Conservation (phyloP, 2,329 filamentous ascomycete species). For the Aspergillus tamarii region DNA sequence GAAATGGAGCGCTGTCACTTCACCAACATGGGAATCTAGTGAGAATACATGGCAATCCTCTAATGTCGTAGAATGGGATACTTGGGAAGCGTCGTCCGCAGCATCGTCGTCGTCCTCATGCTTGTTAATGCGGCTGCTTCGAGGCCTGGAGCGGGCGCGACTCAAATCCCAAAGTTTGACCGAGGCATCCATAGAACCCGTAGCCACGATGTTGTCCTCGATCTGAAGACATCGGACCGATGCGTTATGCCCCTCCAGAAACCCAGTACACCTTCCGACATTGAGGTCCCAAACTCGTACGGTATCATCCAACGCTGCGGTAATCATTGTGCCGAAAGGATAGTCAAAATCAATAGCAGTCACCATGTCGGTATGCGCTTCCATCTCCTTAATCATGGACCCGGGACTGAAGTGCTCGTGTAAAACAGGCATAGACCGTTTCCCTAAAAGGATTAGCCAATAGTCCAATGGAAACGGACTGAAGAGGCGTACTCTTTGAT, state of each 20-base stretch:
- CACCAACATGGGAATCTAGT: slow-evolving; percentile 86
- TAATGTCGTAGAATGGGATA: slow-evolving; percentile 74
- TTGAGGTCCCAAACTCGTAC: slow-evolving; percentile 97
- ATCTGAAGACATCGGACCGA: slow-evolving; percentile 92
- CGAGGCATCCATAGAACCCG: slow-evolving; percentile 91
- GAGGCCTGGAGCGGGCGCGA: slow-evolving; percentile 78
- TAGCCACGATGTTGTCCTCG: slow-evolving; percentile 92
- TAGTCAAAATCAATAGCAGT: slow-evolving; percentile 94
- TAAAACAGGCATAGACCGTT: slow-evolving; percentile 84
- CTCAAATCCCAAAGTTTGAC: slow-evolving; percentile 95
- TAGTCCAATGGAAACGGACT: neutral
- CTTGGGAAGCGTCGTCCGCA: slow-evolving; percentile 50
- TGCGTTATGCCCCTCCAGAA: slow-evolving; percentile 90
- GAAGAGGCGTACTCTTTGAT: slow-evolving; percentile 40
- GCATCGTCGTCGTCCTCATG: slow-evolving; percentile 52
- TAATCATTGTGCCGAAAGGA: slow-evolving; percentile 95
- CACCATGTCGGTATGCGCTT: slow-evolving; percentile 84
- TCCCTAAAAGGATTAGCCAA: slow-evolving; percentile 51
- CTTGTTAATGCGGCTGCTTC: slow-evolving; percentile 56
- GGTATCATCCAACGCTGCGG: slow-evolving; percentile 87
- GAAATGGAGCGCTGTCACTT: slow-evolving; percentile 93
- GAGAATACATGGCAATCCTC: slow-evolving; percentile 87
- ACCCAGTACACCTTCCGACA: slow-evolving; percentile 85
- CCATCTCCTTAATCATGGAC: slow-evolving; percentile 82
- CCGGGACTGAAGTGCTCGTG: slow-evolving; percentile 95